phyloP scores from a whole-genome alignment of 2,329 filamentous ascomycete genomes.

The Chaetomium olivaceum region DNA sequence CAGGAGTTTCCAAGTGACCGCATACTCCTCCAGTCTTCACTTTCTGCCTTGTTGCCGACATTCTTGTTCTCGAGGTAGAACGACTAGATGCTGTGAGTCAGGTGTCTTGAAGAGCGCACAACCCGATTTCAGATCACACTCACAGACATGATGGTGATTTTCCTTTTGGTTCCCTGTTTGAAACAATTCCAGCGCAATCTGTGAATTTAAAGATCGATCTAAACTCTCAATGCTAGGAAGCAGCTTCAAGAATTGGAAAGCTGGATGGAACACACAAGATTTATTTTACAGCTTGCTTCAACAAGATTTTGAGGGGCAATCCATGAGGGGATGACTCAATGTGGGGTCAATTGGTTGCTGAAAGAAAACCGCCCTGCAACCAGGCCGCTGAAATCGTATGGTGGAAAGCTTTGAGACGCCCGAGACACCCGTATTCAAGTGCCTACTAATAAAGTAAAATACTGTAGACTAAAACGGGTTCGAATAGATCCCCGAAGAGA shows the following conservation, averaged over 20 bases:
- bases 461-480: background rate
- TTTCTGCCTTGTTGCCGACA: conserved; percentile 70
- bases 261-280: conserved; percentile 21
- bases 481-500: background rate
- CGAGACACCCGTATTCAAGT: background rate
- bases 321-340: conserved; percentile 29
- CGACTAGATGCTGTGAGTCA: conserved; percentile 43
- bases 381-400: background rate
- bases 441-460: background rate
- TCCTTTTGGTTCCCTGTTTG: background rate
- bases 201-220: background rate
- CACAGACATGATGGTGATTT: conserved; percentile 39
- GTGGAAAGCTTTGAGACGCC: background rate
- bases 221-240: background rate
- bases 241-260: background rate
- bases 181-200: conserved; percentile 1
- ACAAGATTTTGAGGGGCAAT: conserved; percentile 27
- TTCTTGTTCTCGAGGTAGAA: conserved; percentile 79
- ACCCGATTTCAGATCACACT: conserved; percentile 21
- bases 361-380: conserved; percentile 2
- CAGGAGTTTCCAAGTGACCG: conserved; percentile 25
- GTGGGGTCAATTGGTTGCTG: conserved; percentile 20
- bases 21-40: conserved; percentile 83
- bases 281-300: background rate
- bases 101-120: background rate